phyloP scores from a whole-genome alignment of 257 asterid genomes.

The Nemophila menziesii region DNA sequence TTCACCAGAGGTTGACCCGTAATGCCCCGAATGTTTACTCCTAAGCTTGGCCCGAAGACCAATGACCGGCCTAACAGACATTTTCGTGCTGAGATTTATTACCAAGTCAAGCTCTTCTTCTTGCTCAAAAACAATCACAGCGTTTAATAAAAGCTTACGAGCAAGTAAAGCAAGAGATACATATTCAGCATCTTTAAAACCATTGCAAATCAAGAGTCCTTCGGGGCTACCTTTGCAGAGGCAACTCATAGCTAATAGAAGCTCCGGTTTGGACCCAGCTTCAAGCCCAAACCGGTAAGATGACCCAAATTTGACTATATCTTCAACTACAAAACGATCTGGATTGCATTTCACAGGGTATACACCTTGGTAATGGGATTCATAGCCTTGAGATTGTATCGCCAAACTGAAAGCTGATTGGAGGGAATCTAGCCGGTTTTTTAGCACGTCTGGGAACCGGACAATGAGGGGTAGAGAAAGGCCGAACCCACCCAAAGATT shows the following conservation, averaged over 20 bases:
- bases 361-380: too few relatives aligned
- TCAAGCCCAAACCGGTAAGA: constrained; percentile 71
- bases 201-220: constrained; percentile 73
- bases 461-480: constrained; percentile 66
- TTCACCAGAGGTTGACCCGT: too few relatives aligned
- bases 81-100: constrained; percentile 49
- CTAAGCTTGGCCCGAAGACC: constrained; percentile 92
- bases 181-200: constrained; percentile 87
- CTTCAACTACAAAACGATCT: too few relatives aligned
- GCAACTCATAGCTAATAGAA: too few relatives aligned
- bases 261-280: too few relatives aligned
- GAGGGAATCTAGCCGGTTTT: constrained; percentile 60
- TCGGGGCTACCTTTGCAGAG: too few relatives aligned
- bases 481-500: too few relatives aligned
- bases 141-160: too few relatives aligned
- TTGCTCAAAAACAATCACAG: too few relatives aligned
- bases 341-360: constrained; percentile 94
- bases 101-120: constrained; percentile 64
- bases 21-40: too few relatives aligned
- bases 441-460: constrained; percentile 75
- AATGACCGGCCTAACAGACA: constrained; percentile 53
- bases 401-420: constrained; percentile 59
- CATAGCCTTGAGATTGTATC: constrained; percentile 53
- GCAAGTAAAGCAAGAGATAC: constrained; percentile 68
- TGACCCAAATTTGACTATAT: too few relatives aligned